A percentile compares a stretch with the other conserved stretches of the same genome.
These are phyloP conservation scores for Trichoderma atrobrunneum DNA, from an alignment of 2,329 filamentous ascomycete species.

Conservation along the genomic window DNA sequence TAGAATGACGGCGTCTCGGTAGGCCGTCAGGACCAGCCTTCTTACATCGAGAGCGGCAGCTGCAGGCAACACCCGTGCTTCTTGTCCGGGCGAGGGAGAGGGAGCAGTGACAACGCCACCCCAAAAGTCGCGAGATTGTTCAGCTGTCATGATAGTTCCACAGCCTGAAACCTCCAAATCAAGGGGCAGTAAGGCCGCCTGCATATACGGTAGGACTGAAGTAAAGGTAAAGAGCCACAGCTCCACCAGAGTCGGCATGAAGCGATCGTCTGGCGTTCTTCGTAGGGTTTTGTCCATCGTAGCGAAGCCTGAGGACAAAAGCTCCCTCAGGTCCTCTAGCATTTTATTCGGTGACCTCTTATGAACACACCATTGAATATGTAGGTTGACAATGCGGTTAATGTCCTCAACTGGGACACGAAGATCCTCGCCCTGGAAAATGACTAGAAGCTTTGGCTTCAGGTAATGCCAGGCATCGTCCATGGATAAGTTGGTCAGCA, in stretches of 20 bases:
- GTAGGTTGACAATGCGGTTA: constrained; percentile 74
- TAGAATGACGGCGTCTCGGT: constrained; percentile 84
- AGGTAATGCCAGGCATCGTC: constrained; percentile 83
- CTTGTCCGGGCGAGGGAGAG: constrained; percentile 27
- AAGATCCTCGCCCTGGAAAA: constrained; percentile 79
- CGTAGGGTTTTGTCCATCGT: constrained; percentile 81
- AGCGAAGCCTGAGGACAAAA: constrained; percentile 77
- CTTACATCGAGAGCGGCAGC: constrained; percentile 72
- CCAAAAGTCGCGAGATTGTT: constrained; percentile 89
- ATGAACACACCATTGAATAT: constrained; percentile 75
- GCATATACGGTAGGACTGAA: constrained; percentile 85
- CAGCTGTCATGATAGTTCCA: constrained; percentile 71
- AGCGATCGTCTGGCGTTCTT: constrained; percentile 74
- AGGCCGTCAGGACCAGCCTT: constrained; percentile 82
- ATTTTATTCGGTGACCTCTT: constrained; percentile 67
- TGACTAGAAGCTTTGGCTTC: constrained; percentile 70
- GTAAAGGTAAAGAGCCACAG: constrained; percentile 94
- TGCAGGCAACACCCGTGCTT: constrained; percentile 45
- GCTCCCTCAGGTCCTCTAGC: constrained; percentile 72
- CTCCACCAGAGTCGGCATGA: constrained; percentile 88
- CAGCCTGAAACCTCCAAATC: constrained; percentile 89
- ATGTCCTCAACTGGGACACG: constrained; percentile 80
- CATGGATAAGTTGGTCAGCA: constrained; percentile 66
- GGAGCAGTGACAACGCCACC: constrained; percentile 58
- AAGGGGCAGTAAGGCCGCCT: constrained; percentile 89